Base-by-base conservation (phyloP, 2,329 filamentous ascomycete species). In the Parafenestella ontariensis region DNA sequence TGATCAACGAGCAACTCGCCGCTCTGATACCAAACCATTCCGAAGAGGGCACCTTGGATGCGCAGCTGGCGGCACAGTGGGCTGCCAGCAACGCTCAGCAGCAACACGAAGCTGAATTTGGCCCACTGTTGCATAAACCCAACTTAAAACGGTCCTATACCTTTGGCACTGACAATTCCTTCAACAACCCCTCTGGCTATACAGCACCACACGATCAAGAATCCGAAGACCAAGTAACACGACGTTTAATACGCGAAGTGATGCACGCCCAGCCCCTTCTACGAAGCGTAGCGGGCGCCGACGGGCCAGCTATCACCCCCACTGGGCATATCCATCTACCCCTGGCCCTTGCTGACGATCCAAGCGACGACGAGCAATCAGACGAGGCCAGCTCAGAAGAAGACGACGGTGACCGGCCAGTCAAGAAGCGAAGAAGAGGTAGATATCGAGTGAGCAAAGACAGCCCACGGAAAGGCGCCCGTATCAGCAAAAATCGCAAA, bases 111-210 rank as follows among this genome's bases (percentile, higher is more conserved):
- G 49, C 62, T 7, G 60, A 67, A 21, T 63, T 65, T 18, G 59
- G 46, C 4, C 58, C 66, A 10, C 45, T 61, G 4, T 41, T 61
- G 15, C 55, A 52, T 28, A 62, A 62, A 33, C 54, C 63, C 0
- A 55, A 37, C 11, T 42, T 74, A n/a, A 72, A 71, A 54, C 55
- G 69, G 34, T 59, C 69, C 8, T 75, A 74, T 31, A 71, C 69
- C 0, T 76, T 74, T 46, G 73, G 73, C 21, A 75, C 72, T 1
- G 73, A 76, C 51, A 66, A 64, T 43, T 65, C 69, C 5, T 76
- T 76, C 64, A 71, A 68, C 45, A 71, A 71, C 47, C 59, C 63
- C 1, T 54, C 63, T 26, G 71, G 66, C 1, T 75, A 67, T 50
- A 49, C 62, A 6, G 62, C 57, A 10, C 57, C 70, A 0, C 65